phyloP scores from a whole-genome alignment of 306 rosid species.

The Cucumis cinereus region DNA sequence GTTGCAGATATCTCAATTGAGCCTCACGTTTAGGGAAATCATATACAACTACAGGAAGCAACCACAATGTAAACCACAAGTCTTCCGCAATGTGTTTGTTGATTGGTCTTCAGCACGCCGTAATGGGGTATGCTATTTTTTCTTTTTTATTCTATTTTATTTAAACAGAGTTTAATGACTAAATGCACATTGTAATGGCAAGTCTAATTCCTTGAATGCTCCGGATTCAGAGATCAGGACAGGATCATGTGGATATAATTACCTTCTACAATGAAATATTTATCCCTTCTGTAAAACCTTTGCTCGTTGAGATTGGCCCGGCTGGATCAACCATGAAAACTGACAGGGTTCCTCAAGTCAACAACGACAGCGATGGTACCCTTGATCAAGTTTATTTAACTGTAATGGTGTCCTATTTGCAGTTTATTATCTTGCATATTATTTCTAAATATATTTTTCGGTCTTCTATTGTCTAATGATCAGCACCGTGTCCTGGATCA shows the following conservation, averaged over 20 bases:
- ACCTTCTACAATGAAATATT: constrained; percentile 79
- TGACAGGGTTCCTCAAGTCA: constrained; percentile 49
- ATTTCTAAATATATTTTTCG: constrained; percentile 13
- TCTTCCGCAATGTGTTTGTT: constrained; percentile 85
- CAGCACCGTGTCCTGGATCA: constrained; percentile 83
- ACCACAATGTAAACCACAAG: constrained; percentile 84
- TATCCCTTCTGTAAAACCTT: constrained; percentile 76
- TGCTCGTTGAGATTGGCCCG: constrained; percentile 86
- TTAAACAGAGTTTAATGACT: neutral
- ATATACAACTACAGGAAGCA: constrained; percentile 85
- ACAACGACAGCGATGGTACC: constrained; percentile 55
- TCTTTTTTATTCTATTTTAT: neutral
- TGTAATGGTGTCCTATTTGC: constrained; percentile 3
- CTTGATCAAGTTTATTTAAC: constrained; percentile 1
- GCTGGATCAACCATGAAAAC: constrained; percentile 40
- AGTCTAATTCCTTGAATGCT: constrained; percentile 21
- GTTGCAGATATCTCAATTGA: constrained; percentile 86
- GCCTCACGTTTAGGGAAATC: constrained; percentile 78
- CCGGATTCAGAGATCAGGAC: constrained; percentile 56
- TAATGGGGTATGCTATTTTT: constrained; percentile 44
- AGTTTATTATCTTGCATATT: neutral
- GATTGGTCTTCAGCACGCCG: constrained; percentile 66
- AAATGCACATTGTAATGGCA: neutral
- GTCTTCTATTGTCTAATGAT: constrained; percentile 17
- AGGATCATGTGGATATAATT: constrained; percentile 83